Evolutionary conservation across 1,139 yeast genomes (phyloP).

Genomic region (Williopsis jadinii): DNA sequence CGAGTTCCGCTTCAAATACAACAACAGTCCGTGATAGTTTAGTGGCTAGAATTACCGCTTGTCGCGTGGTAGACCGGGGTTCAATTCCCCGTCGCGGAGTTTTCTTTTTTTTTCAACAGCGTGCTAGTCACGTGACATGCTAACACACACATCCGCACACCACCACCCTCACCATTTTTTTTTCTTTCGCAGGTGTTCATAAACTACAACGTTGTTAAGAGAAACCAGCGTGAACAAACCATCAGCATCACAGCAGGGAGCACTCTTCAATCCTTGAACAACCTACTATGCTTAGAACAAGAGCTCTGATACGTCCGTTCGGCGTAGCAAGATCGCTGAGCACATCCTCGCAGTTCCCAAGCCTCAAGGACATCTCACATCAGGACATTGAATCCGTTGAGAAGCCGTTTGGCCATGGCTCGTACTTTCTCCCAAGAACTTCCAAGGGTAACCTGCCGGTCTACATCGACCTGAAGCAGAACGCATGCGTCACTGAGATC

Average conservation of each 20-base stretch:
- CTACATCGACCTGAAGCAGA: conserved; percentile 45
- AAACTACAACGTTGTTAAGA: no score
- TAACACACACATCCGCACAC: not conserved
- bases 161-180: not conserved
- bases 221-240: no score
- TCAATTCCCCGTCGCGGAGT: conserved; percentile 66
- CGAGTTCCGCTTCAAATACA: no score
- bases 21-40: conserved; percentile 18
- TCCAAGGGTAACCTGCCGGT: conserved; percentile 63
- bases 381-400: conserved; percentile 26
- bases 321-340: conserved; percentile 6
- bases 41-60: conserved; percentile 22
- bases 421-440: conserved; percentile 48
- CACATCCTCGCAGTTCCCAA: conserved; percentile 20
- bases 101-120: no score
- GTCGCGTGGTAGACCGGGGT: conserved; percentile 60
- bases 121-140: not conserved
- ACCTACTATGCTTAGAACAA: no score
- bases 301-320: not conserved
- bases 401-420: conserved; percentile 31
- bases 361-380: conserved; percentile 22
- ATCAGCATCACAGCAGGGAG: not conserved
- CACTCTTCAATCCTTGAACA: not conserved
- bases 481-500: conserved; percentile 51
- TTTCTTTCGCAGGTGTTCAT: not conserved